Base-by-base conservation (phyloP, 257 asterid genomes). In the Perilla frutescens region DNA sequence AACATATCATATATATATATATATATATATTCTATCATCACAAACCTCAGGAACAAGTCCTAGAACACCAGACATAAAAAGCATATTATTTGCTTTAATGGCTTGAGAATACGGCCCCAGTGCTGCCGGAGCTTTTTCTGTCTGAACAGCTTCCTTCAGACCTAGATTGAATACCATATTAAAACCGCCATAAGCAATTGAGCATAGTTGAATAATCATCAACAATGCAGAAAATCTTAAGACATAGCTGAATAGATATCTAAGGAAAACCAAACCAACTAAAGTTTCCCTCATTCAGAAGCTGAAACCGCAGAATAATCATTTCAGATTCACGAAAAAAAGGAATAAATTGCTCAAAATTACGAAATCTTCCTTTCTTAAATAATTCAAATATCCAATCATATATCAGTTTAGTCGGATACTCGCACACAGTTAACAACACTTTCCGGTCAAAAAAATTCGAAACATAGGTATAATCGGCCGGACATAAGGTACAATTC, bases 61-160 rank as follows among this genome's bases (percentile, higher is more conserved):
- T 59, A 87, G 88, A 80, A 80, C 85, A 11, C 99, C 99, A 57
- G 99, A 90, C 73, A 92, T 78, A 41, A 90, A 95, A 66, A 95
- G 84, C 85, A 89, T 83, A 61, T 90, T 89, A 66, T 92, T 91
- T 1, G 96, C 85, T 73, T 92, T 92, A 48, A 92, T 88, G 77
- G 99, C 98, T 84, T 94, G 99, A 60, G 93, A 88, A 77, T 94
- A 94, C 4, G 99, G 98, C 40, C 99, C 99, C 85, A 94, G 73
- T 37, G 99, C 99, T 6, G 96, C 96, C 0, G 99, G 98, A 59
- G 99, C 98, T 71, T 90, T 92, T 14, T 91, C 98, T 9, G 98
- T 92, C 67, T 76, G 79, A 60, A 95, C 83, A 13, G 96, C 96
- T 82, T 95, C 98, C 87, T 90, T 90, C 40, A 75, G 4, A 74